Base-by-base conservation (phyloP, 768 basidiomycete species). In the Mycena galopus region DNA sequence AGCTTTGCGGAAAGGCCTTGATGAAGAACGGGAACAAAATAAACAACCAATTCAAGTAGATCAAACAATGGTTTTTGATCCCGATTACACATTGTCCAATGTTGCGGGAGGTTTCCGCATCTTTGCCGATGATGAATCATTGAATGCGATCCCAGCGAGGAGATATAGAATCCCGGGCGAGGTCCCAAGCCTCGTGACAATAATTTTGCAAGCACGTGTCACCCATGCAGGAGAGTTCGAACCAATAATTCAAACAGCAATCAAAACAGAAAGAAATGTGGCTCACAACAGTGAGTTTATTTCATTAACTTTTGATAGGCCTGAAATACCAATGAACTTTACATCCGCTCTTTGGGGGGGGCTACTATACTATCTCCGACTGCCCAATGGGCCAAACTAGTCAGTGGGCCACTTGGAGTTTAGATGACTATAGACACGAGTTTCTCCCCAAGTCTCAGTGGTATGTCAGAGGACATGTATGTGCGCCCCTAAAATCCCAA, bases 301-400 rank as follows among this genome's bases (percentile, higher is more conserved):
- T 2, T 50, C 68, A 4, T 32, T 53, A 35, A 69, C 42, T 23
- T 60, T 42, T 47, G 59, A 62, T 30, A 33, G 21, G 11, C 42
- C 50, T 21, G 53, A 56, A 17, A 66, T 66, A 66, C 65, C 65
- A 17, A 3, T 23, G 16, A 53, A 7, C 29, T 65, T 53, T 37
- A 5, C 47, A 35, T 23, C 64, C 6, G 60, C 56, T 4, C 7
- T 60, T 2, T 42, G 62, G 27, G 50, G 47, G 4, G 44, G 44
- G n/a, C 50, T 62, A 19, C 44, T 69, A 35, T 35, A 35, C 35
- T 35, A 35, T 35, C 12, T 35, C 35, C n/a, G n/a, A n/a, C n/a
- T n/a, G n/a, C n/a, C n/a, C n/a, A n/a, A n/a, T n/a, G n/a, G n/a
- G n/a, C n/a, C n/a, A n/a, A n/a, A n/a, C n/a, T n/a, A n/a, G n/a